Evolutionary conservation across 768 basidiomycete genomes (phyloP).

Genomic region (Sarcodon sp.): DNA sequence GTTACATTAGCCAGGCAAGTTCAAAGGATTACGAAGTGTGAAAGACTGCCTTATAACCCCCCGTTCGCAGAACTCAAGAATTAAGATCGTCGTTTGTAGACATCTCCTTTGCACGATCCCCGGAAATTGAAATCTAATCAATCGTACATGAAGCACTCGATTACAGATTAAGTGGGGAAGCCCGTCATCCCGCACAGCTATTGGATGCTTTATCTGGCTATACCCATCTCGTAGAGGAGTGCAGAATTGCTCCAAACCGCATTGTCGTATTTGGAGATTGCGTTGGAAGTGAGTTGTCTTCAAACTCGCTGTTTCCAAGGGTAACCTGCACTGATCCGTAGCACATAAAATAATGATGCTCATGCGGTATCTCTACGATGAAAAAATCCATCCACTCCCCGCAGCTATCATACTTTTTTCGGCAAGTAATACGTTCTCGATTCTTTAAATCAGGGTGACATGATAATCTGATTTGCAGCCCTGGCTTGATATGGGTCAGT

Average conservation of each 20-base stretch:
- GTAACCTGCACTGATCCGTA: background rate
- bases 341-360: background rate
- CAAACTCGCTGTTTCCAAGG: background rate
- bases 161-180: background rate
- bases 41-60: background rate
- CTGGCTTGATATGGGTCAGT: background rate
- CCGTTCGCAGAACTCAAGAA: background rate
- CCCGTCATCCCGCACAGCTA: background rate
- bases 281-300: background rate
- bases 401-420: background rate
- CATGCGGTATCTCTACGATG: background rate
- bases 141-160: background rate
- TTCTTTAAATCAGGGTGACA: background rate
- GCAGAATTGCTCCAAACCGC: background rate
- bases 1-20: background rate
- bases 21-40: background rate
- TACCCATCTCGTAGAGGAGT: background rate
- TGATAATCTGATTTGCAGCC: background rate
- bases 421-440: background rate
- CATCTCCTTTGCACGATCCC: background rate
- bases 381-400: background rate
- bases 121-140: background rate
- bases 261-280: background rate
- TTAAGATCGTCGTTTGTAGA: background rate
- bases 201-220: background rate